Evolutionary conservation across 345 rosid species (phyloP).

Genomic region (Rhodamnia argentea): DNA sequence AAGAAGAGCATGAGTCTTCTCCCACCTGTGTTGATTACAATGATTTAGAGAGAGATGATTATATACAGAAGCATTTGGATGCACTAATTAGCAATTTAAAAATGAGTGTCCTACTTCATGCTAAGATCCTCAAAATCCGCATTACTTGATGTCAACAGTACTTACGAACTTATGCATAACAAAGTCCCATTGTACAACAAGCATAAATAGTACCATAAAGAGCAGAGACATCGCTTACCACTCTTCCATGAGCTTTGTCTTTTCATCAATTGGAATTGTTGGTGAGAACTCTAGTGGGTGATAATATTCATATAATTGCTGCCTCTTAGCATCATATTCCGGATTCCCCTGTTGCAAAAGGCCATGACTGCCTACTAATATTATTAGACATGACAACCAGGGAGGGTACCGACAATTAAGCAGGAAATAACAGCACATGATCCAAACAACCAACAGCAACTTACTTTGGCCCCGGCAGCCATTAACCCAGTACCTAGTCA

Average conservation of each 20-base stretch:
- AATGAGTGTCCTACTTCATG: not conserved
- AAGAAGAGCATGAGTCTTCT: conserved; percentile 70
- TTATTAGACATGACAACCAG: not conserved
- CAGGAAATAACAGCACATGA: not conserved
- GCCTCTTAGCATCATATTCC: conserved; percentile 66
- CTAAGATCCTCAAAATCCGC: not conserved
- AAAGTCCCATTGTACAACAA: not conserved
- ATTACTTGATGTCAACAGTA: not conserved
- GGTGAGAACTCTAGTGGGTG: conserved; percentile 78
- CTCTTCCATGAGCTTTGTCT: conserved; percentile 92
- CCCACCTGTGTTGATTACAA: conserved; percentile 54
- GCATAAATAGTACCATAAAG: not conserved
- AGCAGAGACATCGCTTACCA: conserved; percentile 27
- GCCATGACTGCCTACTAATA: conserved; percentile 62
- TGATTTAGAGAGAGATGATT: not conserved
- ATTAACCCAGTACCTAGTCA: conserved; percentile 53
- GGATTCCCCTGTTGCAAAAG: conserved; percentile 71
- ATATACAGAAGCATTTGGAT: not conserved
- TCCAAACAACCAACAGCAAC: not conserved
- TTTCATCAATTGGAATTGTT: conserved; percentile 54
- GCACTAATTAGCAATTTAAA: not conserved
- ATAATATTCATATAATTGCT: conserved; percentile 52
- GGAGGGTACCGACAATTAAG: not conserved
- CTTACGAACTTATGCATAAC: not conserved
- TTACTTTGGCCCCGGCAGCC: conserved; percentile 63